Evolutionary conservation across 768 basidiomycete genomes (phyloP).

Genomic region (Collybiopsis confluens): DNA sequence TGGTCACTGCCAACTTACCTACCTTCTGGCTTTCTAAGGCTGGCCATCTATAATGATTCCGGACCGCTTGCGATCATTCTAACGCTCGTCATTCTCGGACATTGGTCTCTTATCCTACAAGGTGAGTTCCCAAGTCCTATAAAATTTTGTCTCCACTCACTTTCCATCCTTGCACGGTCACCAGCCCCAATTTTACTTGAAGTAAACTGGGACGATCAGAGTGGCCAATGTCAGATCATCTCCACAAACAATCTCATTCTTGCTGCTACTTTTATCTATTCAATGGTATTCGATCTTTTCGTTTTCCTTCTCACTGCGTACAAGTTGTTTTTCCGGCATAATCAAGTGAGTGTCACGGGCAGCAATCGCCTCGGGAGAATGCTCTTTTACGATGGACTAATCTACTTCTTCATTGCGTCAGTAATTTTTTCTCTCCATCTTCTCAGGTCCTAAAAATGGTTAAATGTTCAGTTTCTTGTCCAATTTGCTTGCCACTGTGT

Average conservation of each 20-base stretch:
- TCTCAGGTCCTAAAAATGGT: not conserved
- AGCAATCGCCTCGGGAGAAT: slow-evolving; percentile 56
- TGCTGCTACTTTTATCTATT: slow-evolving; percentile 66
- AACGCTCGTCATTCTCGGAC: slow-evolving; percentile 54
- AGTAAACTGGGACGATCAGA: slow-evolving; percentile 47
- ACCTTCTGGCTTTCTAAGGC: slow-evolving; percentile 30
- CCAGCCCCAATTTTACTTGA: slow-evolving; percentile 53
- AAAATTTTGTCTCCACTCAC: not conserved
- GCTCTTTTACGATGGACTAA: slow-evolving; percentile 69
- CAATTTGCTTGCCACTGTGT: slow-evolving; percentile 57
- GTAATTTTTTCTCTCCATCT: slow-evolving; percentile 18
- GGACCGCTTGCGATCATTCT: slow-evolving; percentile 48
- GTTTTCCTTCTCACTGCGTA: slow-evolving; percentile 58
- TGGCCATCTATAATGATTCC: slow-evolving; percentile 64
- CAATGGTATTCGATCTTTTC: slow-evolving; percentile 67
- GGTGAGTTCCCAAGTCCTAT: no score
- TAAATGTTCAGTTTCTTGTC: slow-evolving; percentile 54
- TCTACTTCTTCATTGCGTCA: slow-evolving; percentile 70
- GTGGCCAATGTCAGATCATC: slow-evolving; percentile 51
- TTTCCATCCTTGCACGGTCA: slow-evolving; percentile 2
- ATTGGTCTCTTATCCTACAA: slow-evolving; percentile 69
- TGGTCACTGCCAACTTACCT: no score
- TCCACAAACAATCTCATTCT: slow-evolving; percentile 56
- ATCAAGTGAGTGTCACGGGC: slow-evolving; percentile 27
- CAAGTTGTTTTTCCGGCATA: slow-evolving; percentile 46